These are phyloP conservation scores for Leccinellum rugosiceps DNA, from an alignment of 768 basidiomycete species.

Conservation along the genomic window DNA sequence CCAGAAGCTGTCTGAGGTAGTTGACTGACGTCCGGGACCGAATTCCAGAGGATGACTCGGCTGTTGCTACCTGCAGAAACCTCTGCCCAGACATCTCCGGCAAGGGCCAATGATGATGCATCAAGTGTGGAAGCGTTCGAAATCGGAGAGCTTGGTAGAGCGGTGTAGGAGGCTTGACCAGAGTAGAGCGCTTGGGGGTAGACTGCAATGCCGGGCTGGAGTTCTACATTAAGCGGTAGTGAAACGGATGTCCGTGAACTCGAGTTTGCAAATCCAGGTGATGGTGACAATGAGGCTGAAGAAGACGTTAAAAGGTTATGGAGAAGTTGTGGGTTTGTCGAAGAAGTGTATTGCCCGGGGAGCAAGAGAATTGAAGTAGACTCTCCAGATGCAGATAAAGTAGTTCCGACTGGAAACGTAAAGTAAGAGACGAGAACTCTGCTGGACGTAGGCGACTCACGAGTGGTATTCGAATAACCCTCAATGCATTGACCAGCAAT, in stretches of 20 bases:
- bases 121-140: constrained; percentile 47
- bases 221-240: constrained; percentile 64
- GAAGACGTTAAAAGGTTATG: constrained; percentile 65
- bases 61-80: constrained; percentile 52
- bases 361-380: constrained; percentile 59
- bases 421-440: constrained; percentile 12
- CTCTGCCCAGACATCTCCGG: constrained; percentile 66
- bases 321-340: constrained; percentile 70
- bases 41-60: constrained; percentile 74
- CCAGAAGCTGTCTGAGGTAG: constrained; percentile 50
- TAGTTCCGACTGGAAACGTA: constrained; percentile 58
- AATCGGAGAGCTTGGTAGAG: constrained; percentile 50
- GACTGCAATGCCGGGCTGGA: constrained; percentile 65
- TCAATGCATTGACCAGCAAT: constrained; percentile 88
- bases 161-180: constrained; percentile 57
- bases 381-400: constrained; percentile 52
- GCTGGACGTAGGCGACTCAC: constrained; percentile 38
- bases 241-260: constrained; percentile 44
- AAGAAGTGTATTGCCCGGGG: constrained; percentile 72
- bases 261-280: constrained; percentile 61
- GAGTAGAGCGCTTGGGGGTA: constrained; percentile 63
- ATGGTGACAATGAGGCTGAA: constrained; percentile 54
- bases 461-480: constrained; percentile 69
- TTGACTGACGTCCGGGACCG: constrained; percentile 70
- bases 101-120: constrained; percentile 63